Base-by-base conservation (phyloP, 345 rosid genomes). In the Euphorbia lathyris region DNA sequence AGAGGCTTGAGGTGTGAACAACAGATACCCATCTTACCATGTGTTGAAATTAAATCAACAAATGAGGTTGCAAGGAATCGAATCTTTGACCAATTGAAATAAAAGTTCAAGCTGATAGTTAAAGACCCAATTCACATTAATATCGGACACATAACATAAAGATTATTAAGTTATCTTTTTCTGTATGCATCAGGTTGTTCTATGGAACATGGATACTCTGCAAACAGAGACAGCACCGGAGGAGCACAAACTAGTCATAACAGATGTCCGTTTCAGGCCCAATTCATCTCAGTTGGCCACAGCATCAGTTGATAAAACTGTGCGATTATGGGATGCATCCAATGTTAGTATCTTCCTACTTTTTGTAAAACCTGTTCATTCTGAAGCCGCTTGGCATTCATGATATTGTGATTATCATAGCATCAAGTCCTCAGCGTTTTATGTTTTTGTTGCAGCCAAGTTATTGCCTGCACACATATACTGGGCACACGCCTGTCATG, bases 261-360 rank as follows among this genome's bases (percentile, higher is more conserved):
- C 96, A 9, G 92, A 89, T 76, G 79, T 89, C 63, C 85, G 90
- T n/a, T 89, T 89, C 58, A 82, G 87, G 76, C 87, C 88, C 51
- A 89, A 87, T 80, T 84, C 90, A n/a, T 69, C 87, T 79, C 88
- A 86, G 71, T 74, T 89, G 55, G 91, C 80, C 20, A 87, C 95
- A 60, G 64, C 91, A 58, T 89, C 95, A 47, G 71, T 81, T 66
- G 95, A 89, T 81, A 84, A 86, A 82, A 80, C 85, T 45, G 92
- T 89, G 38, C 81, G 85, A 58, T 67, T 89, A 27, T 89, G 96
- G 95, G 96, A 89, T 74, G 89, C 86, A 51, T 66, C 80, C 63
- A 80, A 70, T 69, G 94, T 85, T 72, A 84, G 72, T 50, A 12
- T 30, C 56, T 61, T 69, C 51, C 43, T 58, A 32, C 66, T 72